Evolutionary conservation across 1,139 yeast species (phyloP), one percentile per base, ranked within the genome.

Genomic region (Saccharomycopsis phalli): DNA sequence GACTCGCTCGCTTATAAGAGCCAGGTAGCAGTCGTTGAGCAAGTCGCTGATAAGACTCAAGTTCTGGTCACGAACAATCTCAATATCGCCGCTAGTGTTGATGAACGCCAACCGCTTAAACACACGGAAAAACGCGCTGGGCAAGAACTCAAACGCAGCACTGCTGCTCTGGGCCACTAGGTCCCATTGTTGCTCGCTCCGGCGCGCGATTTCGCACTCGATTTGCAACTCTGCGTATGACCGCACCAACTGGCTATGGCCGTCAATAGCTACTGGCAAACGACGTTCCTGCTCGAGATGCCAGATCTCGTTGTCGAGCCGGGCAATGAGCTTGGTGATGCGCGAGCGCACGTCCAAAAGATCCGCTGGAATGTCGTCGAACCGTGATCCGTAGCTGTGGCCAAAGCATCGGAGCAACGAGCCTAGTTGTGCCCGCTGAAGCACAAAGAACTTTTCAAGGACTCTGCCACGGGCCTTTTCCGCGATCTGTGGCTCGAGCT

Each of bases 141-240:
- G 17, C 29, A 49, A 41, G 21, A 38, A 33, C 17, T 20, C 22
- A 19, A 41, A 32, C 17, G 42, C 30, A 27, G 39, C 19, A 25
- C 28, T 17, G 11, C 27, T 14, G 6, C 33, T 29, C 23, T 25
- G 18, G 23, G 37, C 29, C 3, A 34, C 16, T 29, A 59, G 59
- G 40, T 69, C 73, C 47, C 65, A 55, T 23, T 76, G 56, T 5
- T 73, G 60, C 0, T 81, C 69, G 0, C 53, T 42, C 2, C 69
- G 59, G 53, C 73, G 72, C 31, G 55, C 51, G 2, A 74, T 64
- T 37, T 66, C 65, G 31, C 59, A 52, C 35, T 74, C 53, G 2
- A 75, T 66, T 46, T 78, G 81, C 16, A 76, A 56, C 37, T 76
- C 82, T 31, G 64, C 61, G 1, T 71, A 66, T 31, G 60, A 54